Base-by-base conservation (phyloP, 768 basidiomycete species). In the Lentinula guzmanii region DNA sequence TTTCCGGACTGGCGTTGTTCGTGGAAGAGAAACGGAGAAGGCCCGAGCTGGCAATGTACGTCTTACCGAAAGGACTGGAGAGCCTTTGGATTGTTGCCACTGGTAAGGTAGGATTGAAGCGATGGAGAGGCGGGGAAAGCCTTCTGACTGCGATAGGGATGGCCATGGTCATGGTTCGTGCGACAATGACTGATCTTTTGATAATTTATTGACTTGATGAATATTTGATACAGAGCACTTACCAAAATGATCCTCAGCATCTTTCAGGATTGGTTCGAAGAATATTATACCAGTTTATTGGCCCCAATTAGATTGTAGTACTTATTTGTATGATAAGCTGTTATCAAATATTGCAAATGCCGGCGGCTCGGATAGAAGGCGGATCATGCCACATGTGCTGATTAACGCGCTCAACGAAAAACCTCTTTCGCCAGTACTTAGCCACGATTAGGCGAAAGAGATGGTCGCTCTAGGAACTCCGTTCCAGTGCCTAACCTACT, bases 11-110 rank as follows among this genome's bases (percentile, higher is more conserved):
- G 10, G 81, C 92, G 7, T 74, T 98, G 52, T 85, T 97, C 61
- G 82, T 95, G 3, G 96, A 98, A 68, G 95, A 93, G 69, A 87
- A 84, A 75, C 82, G 88, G 67, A 80, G 96, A n/a, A 82, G 95
- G 4, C 90, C 85, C 1, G 96, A 98, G 74, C 76, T 98, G 64
- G 93, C 95, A 63, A 92, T 94, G 93, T 94, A 90, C 70, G 89
- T 87, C 1, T 74, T 98, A 28, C 96, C 96, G 4, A 92, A 94
- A 71, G 92, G 85, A 0, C 71, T 98, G 39, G 95, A 98, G 76
- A 92, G 91, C 58, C 84, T 84, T n/a, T 98, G 94, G 95, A 79
- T 87, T 0, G 85, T 86, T 69, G 83, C 87, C 8, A 74, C 90
- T 28, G 89, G 90, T 13, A 84, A 86, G 63, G 89, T 90, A 1